These are phyloP conservation scores for Massariosphaeria phaeospora DNA, from an alignment of 495 filamentous ascomycete genomes.

Conservation along the genomic window DNA sequence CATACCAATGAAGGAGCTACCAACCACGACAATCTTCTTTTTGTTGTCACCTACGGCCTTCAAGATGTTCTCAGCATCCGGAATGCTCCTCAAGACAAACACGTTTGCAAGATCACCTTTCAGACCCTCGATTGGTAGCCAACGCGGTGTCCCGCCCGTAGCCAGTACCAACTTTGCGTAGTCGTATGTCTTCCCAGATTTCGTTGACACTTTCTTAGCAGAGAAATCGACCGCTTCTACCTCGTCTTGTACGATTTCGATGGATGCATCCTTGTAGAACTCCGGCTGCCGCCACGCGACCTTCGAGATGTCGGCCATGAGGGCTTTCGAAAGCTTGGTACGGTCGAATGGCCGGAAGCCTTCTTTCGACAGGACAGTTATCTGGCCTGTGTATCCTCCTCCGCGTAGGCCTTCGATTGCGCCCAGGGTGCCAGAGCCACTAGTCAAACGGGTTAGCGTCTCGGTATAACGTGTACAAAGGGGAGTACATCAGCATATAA, in stretches of 20 bases:
- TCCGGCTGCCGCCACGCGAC: conserved; percentile 65
- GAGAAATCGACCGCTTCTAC: conserved; percentile 72
- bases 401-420: conserved; percentile 74
- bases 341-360: conserved; percentile 83
- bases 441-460: too few relatives aligned
- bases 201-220: conserved; percentile 64
- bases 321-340: conserved; percentile 90
- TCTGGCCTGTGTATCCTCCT: conserved; percentile 70
- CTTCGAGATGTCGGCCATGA: conserved; percentile 77
- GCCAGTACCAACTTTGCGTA: conserved; percentile 90
- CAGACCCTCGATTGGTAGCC: conserved; percentile 78
- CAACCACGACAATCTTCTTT: conserved; percentile 89
- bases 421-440: conserved; percentile 76
- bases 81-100: conserved; percentile 71
- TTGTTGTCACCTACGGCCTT: conserved; percentile 72
- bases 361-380: conserved; percentile 82
- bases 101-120: conserved; percentile 75
- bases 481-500: too few relatives aligned
- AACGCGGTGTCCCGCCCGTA: conserved; percentile 73
- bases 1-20: conserved; percentile 94
- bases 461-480: too few relatives aligned
- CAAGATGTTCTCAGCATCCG: conserved; percentile 70
- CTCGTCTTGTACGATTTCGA: conserved; percentile 70
- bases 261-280: conserved; percentile 71
- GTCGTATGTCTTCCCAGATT: conserved; percentile 59